Evolutionary conservation across 495 filamentous ascomycete genomes (phyloP).

Genomic region (Xylaria palmicola): DNA sequence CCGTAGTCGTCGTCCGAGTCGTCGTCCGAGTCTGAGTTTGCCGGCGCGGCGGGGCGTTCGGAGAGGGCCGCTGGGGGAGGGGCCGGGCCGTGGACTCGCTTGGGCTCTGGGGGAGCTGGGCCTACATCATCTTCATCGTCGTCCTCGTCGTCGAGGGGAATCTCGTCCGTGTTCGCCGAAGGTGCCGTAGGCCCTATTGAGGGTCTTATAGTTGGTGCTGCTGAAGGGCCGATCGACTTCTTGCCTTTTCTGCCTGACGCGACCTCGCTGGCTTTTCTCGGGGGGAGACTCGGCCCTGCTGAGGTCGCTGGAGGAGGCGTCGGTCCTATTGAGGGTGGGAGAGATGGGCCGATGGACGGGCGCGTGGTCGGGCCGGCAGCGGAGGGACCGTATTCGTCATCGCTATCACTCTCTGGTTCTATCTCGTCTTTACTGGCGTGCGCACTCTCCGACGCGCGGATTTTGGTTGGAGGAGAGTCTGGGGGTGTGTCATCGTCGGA

Average conservation of each 20-base stretch:
- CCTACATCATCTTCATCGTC: conserved; percentile 22
- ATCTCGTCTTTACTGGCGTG: conserved; percentile 40
- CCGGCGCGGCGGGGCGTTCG: conserved; percentile 30
- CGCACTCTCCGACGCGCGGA: conserved; percentile 28
- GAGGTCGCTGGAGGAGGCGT: background rate
- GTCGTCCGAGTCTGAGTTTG: conserved; percentile 29
- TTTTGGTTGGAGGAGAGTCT: conserved; percentile 37
- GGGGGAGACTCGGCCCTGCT: conserved; percentile 5
- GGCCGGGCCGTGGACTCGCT: conserved; percentile 45
- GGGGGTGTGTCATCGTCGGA: conserved; percentile 39
- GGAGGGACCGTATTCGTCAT: conserved; percentile 38
- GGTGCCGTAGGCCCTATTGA: conserved; percentile 39
- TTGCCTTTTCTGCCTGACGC: conserved; percentile 26
- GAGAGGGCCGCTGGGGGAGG: conserved; percentile 44
- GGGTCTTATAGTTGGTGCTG: conserved; percentile 18
- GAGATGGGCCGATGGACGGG: conserved; percentile 13
- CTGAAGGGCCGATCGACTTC: conserved; percentile 20
- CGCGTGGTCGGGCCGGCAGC: conserved; percentile 21
- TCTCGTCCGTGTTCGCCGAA: conserved; percentile 27
- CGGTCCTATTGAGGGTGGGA: conserved; percentile 23
- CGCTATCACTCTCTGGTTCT: conserved; percentile 28
- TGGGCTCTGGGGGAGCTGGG: conserved; percentile 20
- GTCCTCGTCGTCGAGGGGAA: conserved; percentile 22
- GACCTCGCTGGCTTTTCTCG: conserved; percentile 21
- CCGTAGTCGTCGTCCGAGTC: conserved; percentile 60